These are phyloP conservation scores for Termitomyces sp. DNA, from an alignment of 768 basidiomycete species.

Conservation along the genomic window DNA sequence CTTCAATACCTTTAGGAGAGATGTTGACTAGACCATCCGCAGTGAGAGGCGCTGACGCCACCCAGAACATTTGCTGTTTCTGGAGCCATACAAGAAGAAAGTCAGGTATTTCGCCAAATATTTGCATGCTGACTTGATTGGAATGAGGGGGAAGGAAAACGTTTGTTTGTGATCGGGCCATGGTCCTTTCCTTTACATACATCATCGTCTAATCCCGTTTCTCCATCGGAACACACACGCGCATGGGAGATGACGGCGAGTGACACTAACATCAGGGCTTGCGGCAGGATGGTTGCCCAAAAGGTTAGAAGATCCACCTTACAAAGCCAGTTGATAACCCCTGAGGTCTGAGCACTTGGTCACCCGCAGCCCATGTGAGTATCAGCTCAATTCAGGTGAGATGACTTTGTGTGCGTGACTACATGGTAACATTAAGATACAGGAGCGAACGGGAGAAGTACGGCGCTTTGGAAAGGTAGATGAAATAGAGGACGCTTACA, in stretches of 20 bases:
- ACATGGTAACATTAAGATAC: constrained; percentile 2
- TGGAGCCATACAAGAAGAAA: constrained; percentile 51
- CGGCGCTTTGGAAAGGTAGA: constrained; percentile 4
- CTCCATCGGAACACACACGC: constrained; percentile 17
- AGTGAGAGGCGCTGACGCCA: constrained; percentile 58
- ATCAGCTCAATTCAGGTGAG: not conserved
- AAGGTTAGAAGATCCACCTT: constrained; percentile 4
- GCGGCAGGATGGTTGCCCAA: constrained; percentile 6
- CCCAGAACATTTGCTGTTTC: constrained; percentile 66
- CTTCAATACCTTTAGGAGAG: constrained; percentile 59
- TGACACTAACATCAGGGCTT: constrained; percentile 5
- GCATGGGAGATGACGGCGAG: constrained; percentile 13
- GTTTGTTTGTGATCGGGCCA: not conserved
- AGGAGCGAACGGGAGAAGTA: not conserved
- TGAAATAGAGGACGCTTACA: constrained; percentile 6
- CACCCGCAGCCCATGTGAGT: not conserved
- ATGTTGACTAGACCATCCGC: constrained; percentile 59
- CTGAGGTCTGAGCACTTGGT: not conserved
- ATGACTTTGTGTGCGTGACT: not conserved
- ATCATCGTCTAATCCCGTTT: constrained; percentile 8
- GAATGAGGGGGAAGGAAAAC: not conserved
- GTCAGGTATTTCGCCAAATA: constrained; percentile 51
- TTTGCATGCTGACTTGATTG: constrained; percentile 38
- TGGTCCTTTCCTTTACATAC: constrained; percentile 14
- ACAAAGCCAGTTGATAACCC: constrained; percentile 11